A percentile compares a stretch with the other conserved stretches of the same genome.
Conservation (phyloP, 805 yeast genomes). For the Millerozyma miso region DNA sequence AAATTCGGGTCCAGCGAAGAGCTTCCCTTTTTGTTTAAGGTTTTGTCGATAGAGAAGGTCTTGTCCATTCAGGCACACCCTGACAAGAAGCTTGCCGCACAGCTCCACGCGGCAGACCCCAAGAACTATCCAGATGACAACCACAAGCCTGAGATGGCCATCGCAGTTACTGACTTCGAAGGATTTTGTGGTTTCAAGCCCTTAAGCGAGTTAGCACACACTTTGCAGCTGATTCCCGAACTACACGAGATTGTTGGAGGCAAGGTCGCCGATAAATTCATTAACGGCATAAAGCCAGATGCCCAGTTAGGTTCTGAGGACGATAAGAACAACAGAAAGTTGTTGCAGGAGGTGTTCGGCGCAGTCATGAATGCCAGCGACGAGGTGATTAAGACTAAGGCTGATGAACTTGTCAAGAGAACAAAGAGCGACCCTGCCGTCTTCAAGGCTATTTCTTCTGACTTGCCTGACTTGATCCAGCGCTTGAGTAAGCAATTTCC, state of each 20-base stretch:
- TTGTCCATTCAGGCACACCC: slow-evolving; percentile 97
- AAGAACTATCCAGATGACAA: slow-evolving; percentile 95
- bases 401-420: slow-evolving; percentile 62
- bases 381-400: slow-evolving; percentile 47
- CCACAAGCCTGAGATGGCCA: slow-evolving; percentile 99
- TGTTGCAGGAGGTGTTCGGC: slow-evolving; percentile 72
- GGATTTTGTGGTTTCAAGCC: slow-evolving; percentile 99
- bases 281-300: slow-evolving; percentile 40
- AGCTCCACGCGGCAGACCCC: slow-evolving; percentile 79
- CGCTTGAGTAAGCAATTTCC: slow-evolving; percentile 88
- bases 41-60: slow-evolving; percentile 87
- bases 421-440: slow-evolving; percentile 56
- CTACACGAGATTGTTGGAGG: slow-evolving; percentile 66
- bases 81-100: slow-evolving; percentile 76
- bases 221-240: slow-evolving; percentile 73
- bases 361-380: slow-evolving; percentile 83
- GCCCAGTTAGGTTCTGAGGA: slow-evolving; percentile 47
- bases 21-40: slow-evolving; percentile 91
- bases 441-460: slow-evolving; percentile 45
- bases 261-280: slow-evolving; percentile 52
- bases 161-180: slow-evolving; percentile 92
- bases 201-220: slow-evolving; percentile 64
- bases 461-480: slow-evolving; percentile 67
- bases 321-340: slow-evolving; percentile 54
- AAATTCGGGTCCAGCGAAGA: slow-evolving; percentile 69